Percentiles rank a stretch among this genome's conserved stretches.
These are phyloP conservation scores for Ophiocordyceps robertsii DNA, from an alignment of 2,329 filamentous ascomycete species.

Conservation along the genomic window DNA sequence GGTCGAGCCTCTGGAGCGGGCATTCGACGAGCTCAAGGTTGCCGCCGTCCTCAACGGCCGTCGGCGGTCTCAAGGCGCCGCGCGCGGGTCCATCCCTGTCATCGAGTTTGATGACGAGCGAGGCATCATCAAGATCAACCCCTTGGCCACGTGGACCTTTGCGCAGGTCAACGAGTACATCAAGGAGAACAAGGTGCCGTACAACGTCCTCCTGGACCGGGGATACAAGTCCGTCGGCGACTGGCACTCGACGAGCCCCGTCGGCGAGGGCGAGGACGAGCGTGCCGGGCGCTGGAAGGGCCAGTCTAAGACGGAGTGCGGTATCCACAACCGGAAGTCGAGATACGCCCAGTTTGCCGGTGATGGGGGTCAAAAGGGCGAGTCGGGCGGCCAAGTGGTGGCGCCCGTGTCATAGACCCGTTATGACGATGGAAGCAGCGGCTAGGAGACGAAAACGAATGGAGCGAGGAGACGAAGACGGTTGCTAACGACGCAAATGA, in stretches of 20 bases:
- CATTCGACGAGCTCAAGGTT: conserved; percentile 77
- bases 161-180: conserved; percentile 81
- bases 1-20: conserved; percentile 88
- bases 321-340: conserved; percentile 95
- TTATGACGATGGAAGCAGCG: not conserved
- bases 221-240: conserved; percentile 99
- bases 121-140: conserved; percentile 94
- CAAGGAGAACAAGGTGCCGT: conserved; percentile 74
- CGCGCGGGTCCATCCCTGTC: conserved; percentile 79
- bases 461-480: not conserved
- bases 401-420: conserved; percentile 11
- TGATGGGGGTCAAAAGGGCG: conserved; percentile 52
- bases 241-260: conserved; percentile 92
- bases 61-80: conserved; percentile 81
- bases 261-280: conserved; percentile 87
- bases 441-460: not conserved
- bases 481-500: no score
- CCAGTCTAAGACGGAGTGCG: conserved; percentile 89
- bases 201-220: conserved; percentile 78
- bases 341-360: conserved; percentile 77
- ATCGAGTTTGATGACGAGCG: conserved; percentile 82
- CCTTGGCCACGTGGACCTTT: conserved; percentile 88
- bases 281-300: conserved; percentile 95
- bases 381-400: conserved; percentile 18
- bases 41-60: conserved; percentile 87